Percentiles rank a stretch among this genome's conserved stretches.
These are phyloP conservation scores for Spergularia marina DNA, from an alignment of 148 eudicot genomes.

Conservation along the genomic window DNA sequence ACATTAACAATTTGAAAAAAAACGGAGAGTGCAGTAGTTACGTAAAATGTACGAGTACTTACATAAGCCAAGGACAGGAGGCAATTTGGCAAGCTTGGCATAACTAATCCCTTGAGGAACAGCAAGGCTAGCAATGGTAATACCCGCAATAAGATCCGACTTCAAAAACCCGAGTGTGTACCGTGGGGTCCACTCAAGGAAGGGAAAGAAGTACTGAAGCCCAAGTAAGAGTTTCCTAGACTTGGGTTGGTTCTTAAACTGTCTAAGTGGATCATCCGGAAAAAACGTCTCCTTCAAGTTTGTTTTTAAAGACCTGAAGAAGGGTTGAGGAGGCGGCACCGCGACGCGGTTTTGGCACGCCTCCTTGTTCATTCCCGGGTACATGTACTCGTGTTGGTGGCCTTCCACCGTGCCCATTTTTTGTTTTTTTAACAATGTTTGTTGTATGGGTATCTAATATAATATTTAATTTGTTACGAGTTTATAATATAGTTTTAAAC, in stretches of 20 bases:
- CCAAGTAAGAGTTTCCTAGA: slow-evolving; percentile 26
- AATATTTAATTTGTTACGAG: too few relatives aligned
- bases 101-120: slow-evolving; percentile 75
- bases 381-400: too few relatives aligned
- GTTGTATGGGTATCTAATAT: too few relatives aligned
- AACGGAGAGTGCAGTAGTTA: not conserved
- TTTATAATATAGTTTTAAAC: too few relatives aligned
- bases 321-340: slow-evolving; percentile 44
- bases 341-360: too few relatives aligned
- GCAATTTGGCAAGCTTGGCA: slow-evolving; percentile 56
- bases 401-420: too few relatives aligned
- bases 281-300: slow-evolving; percentile 52
- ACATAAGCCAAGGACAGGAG: slow-evolving; percentile 61
- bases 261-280: slow-evolving; percentile 57
- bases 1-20: too few relatives aligned
- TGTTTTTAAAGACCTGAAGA: slow-evolving; percentile 24
- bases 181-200: slow-evolving; percentile 58
- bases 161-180: slow-evolving; percentile 42
- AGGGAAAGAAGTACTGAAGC: slow-evolving; percentile 54
- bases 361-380: too few relatives aligned
- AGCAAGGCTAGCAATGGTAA: slow-evolving; percentile 68
- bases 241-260: slow-evolving; percentile 38
- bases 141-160: slow-evolving; percentile 54
- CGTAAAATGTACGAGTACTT: not conserved
- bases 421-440: too few relatives aligned